These are phyloP conservation scores for Amniculicola lignicola DNA, from an alignment of 495 filamentous ascomycete species.

Conservation along the genomic window DNA sequence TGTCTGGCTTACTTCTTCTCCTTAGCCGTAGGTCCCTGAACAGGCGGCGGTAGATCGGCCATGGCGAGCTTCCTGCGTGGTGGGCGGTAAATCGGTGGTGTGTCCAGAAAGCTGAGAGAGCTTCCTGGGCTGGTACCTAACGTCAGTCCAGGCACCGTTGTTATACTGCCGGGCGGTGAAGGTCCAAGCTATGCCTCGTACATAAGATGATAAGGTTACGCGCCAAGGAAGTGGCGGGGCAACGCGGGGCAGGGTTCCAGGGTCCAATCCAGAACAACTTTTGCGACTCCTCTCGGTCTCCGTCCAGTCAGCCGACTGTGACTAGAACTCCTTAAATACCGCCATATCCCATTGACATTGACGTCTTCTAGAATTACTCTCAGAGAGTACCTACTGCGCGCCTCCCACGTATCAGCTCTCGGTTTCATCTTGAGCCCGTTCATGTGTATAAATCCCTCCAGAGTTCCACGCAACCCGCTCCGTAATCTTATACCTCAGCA, in stretches of 20 bases:
- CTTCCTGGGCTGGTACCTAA: too few species aligned
- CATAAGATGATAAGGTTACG: too few species aligned
- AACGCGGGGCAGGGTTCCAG: not conserved
- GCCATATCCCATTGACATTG: too few species aligned
- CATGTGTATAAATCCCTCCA: slow-evolving; percentile 2
- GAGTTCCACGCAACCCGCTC: slow-evolving; percentile 10
- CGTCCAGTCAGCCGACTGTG: too few species aligned
- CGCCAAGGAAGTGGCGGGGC: too few species aligned
- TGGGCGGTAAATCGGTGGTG: not conserved
- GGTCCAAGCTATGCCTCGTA: not conserved
- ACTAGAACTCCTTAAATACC: too few species aligned
- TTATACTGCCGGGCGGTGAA: slow-evolving; percentile 27
- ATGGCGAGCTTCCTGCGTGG: not conserved
- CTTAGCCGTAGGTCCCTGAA: slow-evolving; percentile 43
- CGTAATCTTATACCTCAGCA: slow-evolving; percentile 17
- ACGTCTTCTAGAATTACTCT: too few species aligned
- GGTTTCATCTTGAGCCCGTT: not conserved
- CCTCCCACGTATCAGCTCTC: too few species aligned
- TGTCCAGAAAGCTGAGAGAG: too few species aligned
- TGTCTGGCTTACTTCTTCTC: slow-evolving; percentile 39
- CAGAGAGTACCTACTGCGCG: too few species aligned
- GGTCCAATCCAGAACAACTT: not conserved
- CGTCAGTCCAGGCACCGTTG: slow-evolving; percentile 22
- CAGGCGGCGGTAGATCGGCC: slow-evolving; percentile 36
- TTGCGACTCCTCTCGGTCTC: not conserved